Percentiles rank a stretch among this genome's conserved stretches.
Conservation (phyloP, 306 rosid genomes). For the Medicago truncatula region MtrunA17r5.0-ANR NC_053044.1:862501-863000, state of each 20-base stretch:
- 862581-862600: slow-evolving; percentile 93
- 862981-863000: too few species aligned
- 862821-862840: slow-evolving; percentile 75
- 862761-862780: slow-evolving; percentile 77
- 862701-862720: slow-evolving; percentile 70
- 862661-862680: slow-evolving; percentile 83
- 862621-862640: slow-evolving; percentile 90
- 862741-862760: slow-evolving; percentile 62
- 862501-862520: slow-evolving; percentile 78
- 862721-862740: slow-evolving; percentile 72
- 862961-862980: slow-evolving; percentile 13
- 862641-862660: slow-evolving; percentile 82
- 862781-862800: slow-evolving; percentile 83
- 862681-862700: slow-evolving; percentile 73
- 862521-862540: slow-evolving; percentile 10
- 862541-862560: background rate
- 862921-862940: slow-evolving; percentile 96
- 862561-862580: slow-evolving; percentile 80
- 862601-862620: slow-evolving; percentile 89
- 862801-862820: slow-evolving; percentile 89
- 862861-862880: slow-evolving; percentile 93
- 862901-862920: slow-evolving; percentile 89
- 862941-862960: slow-evolving; percentile 76
- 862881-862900: slow-evolving; percentile 83
- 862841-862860: slow-evolving; percentile 89